Percentiles rank a stretch among this genome's conserved stretches.
These are phyloP conservation scores for Poteriospumella lacustris DNA, from an alignment of 108 stramenopile species.

Conservation along the genomic window DNA sequence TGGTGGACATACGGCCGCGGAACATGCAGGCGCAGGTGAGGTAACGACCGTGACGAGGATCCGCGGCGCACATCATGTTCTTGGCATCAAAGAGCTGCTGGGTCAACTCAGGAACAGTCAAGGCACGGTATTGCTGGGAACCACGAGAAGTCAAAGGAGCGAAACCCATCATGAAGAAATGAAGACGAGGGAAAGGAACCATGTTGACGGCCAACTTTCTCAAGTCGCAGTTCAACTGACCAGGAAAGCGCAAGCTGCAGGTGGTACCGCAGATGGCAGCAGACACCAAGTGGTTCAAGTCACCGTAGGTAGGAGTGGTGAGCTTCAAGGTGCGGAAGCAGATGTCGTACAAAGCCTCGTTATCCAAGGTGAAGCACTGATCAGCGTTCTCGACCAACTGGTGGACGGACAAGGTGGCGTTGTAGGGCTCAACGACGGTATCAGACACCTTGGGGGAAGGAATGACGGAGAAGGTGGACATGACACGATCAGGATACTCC, in stretches of 20 bases:
- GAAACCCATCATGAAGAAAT: constrained; percentile 73
- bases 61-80: constrained; percentile 73
- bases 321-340: constrained; percentile 74
- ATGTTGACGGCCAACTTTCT: constrained; percentile 72
- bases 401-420: constrained; percentile 40
- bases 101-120: constrained; percentile 68
- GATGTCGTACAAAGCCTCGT: constrained; percentile 48
- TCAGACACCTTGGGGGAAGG: constrained; percentile 59
- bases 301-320: constrained; percentile 67
- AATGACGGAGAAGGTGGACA: constrained; percentile 34
- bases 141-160: constrained; percentile 60
- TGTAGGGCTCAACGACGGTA: constrained; percentile 75
- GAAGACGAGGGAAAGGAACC: constrained; percentile 72
- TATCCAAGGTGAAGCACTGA: constrained; percentile 38
- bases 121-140: constrained; percentile 65
- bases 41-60: constrained; percentile 67
- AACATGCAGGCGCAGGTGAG: constrained; percentile 66
- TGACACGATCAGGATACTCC: constrained; percentile 32
- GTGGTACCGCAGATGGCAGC: constrained; percentile 68
- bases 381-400: constrained; percentile 41
- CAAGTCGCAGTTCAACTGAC: constrained; percentile 70
- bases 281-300: constrained; percentile 70
- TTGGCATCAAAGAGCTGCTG: constrained; percentile 69
- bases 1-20: constrained; percentile 57
- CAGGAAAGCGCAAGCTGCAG: constrained; percentile 71